Conservation (phyloP, 331 rosid genomes). For the Quercus lobata region DNA sequence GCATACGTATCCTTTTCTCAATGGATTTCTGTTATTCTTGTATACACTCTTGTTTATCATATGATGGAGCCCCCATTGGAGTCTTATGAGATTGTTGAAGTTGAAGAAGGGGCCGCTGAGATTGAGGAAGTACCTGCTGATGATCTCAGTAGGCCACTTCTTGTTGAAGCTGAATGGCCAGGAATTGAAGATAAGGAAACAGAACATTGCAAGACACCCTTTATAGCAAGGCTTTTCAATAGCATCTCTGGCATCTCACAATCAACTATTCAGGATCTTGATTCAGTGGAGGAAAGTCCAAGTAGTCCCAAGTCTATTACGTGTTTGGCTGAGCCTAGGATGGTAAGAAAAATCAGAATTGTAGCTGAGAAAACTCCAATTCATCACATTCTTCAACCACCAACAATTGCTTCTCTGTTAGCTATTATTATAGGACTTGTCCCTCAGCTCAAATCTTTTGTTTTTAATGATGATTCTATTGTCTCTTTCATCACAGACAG, state of each 20-base stretch:
- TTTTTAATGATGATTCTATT: constrained; percentile 25
- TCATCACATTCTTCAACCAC: constrained; percentile 45
- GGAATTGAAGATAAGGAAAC: constrained; percentile 39
- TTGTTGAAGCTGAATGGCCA: constrained; percentile 53
- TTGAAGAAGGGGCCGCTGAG: constrained; percentile 17
- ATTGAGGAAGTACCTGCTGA: constrained; percentile 11
- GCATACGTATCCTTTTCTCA: constrained; percentile 43
- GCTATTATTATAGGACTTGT: constrained; percentile 35
- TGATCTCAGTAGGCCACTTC: constrained; percentile 28
- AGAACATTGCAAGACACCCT: constrained; percentile 39
- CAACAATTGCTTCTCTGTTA: constrained; percentile 32
- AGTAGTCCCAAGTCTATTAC: background rate
- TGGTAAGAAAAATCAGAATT: constrained; percentile 31
- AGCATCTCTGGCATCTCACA: constrained; percentile 17
- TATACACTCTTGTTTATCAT: constrained; percentile 46
- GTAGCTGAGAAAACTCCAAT: constrained; percentile 42
- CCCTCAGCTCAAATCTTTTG: constrained; percentile 23
- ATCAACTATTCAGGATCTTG: constrained; percentile 7
- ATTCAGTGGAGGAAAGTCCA: background rate
- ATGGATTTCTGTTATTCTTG: constrained; percentile 42
- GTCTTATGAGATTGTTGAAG: constrained; percentile 21
- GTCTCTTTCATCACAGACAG: constrained; percentile 33
- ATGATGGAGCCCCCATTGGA: constrained; percentile 52
- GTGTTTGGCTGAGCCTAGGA: constrained; percentile 41
- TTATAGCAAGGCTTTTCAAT: constrained; percentile 35